These are phyloP conservation scores for Eutrema salsugineum DNA, from an alignment of 441 rosid species.

Conservation along the genomic window DNA sequence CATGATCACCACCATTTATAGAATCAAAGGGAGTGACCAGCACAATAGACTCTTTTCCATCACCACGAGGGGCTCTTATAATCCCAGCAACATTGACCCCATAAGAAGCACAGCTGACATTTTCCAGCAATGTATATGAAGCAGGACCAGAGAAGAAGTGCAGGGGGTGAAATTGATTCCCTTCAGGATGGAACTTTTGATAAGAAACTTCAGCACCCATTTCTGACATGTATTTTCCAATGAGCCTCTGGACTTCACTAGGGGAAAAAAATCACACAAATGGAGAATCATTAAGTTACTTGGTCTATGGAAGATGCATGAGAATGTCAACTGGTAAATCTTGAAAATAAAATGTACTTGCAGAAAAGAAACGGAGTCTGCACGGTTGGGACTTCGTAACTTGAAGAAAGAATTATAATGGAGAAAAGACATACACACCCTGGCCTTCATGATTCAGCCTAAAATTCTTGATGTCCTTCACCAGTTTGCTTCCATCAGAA, in stretches of 20 bases:
- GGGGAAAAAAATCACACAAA: not conserved
- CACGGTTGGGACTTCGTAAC: not conserved
- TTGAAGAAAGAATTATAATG: not conserved
- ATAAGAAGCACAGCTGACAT: constrained; percentile 52
- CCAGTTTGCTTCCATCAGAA: constrained; percentile 61
- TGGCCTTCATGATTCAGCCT: constrained; percentile 41
- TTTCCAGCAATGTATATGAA: constrained; percentile 38
- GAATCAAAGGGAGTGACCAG: constrained; percentile 81
- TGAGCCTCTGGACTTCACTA: constrained; percentile 62
- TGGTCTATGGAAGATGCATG: not conserved
- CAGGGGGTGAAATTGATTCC: constrained; percentile 63
- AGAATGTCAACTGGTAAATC: not conserved
- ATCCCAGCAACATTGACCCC: constrained; percentile 72
- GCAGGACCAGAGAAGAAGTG: constrained; percentile 79
- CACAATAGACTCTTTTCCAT: constrained; percentile 92
- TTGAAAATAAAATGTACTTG: not conserved
- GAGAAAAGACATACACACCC: constrained; percentile 54
- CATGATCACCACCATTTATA: constrained; percentile 42
- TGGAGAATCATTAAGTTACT: not conserved
- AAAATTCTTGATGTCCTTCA: constrained; percentile 46
- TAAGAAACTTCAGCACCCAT: constrained; percentile 83
- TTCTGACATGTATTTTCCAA: constrained; percentile 58
- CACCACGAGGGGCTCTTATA: constrained; percentile 91
- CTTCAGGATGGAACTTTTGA: constrained; percentile 68
- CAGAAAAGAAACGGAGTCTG: not conserved